Conservation (phyloP, 345 rosid species). For the Pelargonium nanum region DNA sequence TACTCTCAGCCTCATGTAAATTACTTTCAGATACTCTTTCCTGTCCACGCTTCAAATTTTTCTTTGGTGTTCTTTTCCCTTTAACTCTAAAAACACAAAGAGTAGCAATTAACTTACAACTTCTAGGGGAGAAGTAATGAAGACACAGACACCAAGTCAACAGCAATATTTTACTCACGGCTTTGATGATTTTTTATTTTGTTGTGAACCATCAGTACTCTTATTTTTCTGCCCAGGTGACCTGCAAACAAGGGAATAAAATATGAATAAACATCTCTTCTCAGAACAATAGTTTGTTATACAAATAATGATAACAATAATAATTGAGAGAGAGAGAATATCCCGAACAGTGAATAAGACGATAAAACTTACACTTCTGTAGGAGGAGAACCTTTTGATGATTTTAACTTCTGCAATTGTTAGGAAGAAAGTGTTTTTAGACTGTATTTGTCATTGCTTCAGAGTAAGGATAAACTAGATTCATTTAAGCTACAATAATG, state of each 20-base stretch:
- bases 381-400: conserved; percentile 27
- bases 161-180: conserved; percentile 39
- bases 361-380: conserved; percentile 40
- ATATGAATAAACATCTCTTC: conserved; percentile 1
- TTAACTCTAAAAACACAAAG: conserved; percentile 37
- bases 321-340: not conserved
- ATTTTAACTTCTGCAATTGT: conserved; percentile 46
- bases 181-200: conserved; percentile 31
- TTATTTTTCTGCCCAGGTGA: conserved; percentile 41
- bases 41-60: conserved; percentile 26
- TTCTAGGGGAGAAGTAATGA: conserved; percentile 4
- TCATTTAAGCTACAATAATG: conserved; percentile 8
- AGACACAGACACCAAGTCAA: conserved; percentile 5
- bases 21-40: conserved; percentile 25
- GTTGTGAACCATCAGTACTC: conserved; percentile 23
- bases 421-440: conserved; percentile 10
- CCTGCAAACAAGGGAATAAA: conserved; percentile 26
- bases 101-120: conserved; percentile 8
- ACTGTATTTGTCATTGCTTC: conserved; percentile 3
- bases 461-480: not conserved
- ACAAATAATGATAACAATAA: no score
- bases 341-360: conserved; percentile 1
- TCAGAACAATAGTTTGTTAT: not conserved
- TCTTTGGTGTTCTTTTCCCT: conserved; percentile 84
- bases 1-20: conserved; percentile 27